These are phyloP conservation scores for Ophiocordyceps camponoti-floridani DNA, from an alignment of 2,329 filamentous ascomycete species.

Conservation along the genomic window DNA sequence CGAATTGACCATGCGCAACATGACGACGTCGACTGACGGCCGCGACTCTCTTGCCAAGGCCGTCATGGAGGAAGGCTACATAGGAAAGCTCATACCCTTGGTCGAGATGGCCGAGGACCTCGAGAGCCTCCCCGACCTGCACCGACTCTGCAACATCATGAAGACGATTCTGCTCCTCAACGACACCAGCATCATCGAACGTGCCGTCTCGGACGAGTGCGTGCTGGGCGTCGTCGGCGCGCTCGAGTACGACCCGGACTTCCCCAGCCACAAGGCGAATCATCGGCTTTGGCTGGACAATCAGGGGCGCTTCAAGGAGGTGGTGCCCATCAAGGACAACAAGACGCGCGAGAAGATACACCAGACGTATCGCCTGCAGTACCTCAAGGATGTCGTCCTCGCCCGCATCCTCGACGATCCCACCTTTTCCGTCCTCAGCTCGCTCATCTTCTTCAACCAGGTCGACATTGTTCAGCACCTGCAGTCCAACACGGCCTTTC, in stretches of 20 bases:
- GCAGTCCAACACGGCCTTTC: conserved; percentile 61
- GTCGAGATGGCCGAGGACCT: conserved; percentile 83
- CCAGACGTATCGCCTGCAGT: conserved; percentile 87
- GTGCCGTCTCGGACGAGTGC: conserved; percentile 76
- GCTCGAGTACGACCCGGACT: conserved; percentile 94
- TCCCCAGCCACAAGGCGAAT: conserved; percentile 92
- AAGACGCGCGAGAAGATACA: conserved; percentile 80
- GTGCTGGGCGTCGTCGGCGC: conserved; percentile 87
- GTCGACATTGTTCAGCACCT: conserved; percentile 93
- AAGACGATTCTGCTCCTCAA: conserved; percentile 90
- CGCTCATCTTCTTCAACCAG: conserved; percentile 96
- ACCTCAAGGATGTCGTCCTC: conserved; percentile 95
- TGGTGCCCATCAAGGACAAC: conserved; percentile 76
- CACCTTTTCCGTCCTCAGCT: conserved; percentile 94
- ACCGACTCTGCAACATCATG: conserved; percentile 93
- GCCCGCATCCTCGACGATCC: conserved; percentile 93
- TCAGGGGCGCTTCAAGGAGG: conserved; percentile 84
- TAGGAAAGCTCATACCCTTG: conserved; percentile 68
- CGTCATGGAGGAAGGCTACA: conserved; percentile 72
- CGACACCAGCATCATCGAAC: conserved; percentile 86
- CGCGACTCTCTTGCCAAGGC: conserved; percentile 79
- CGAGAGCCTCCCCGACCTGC: conserved; percentile 71
- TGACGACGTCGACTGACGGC: conserved; percentile 55
- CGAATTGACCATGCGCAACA: conserved; percentile 64
- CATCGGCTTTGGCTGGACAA: conserved; percentile 85